Evolutionary conservation across 1,139 yeast species (phyloP).

Genomic region (Yamadazyma mexicana): DNA sequence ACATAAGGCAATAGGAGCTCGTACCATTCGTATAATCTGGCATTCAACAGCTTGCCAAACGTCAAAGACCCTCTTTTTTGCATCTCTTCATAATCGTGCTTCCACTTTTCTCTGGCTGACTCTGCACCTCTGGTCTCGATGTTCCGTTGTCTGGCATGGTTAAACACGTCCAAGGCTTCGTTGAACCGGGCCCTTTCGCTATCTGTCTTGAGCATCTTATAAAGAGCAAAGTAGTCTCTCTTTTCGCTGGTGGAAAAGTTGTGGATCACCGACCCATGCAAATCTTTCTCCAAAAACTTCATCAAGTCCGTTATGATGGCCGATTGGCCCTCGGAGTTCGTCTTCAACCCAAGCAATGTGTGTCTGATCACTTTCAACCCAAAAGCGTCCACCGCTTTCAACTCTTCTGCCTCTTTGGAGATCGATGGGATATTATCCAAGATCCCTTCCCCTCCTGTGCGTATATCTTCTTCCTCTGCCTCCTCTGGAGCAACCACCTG

Average conservation of each 20-base stretch:
- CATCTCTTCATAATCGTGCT: conserved; percentile 72
- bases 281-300: conserved; percentile 33
- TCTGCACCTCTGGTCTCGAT: conserved; percentile 79
- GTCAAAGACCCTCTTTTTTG: conserved; percentile 61
- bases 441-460: conserved; percentile 23
- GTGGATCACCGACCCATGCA: conserved; percentile 25
- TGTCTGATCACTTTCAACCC: conserved; percentile 83
- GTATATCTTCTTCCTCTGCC: conserved; percentile 14
- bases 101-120: conserved; percentile 89
- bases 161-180: conserved; percentile 62
- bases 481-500: conserved; percentile 21
- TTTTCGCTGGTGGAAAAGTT: conserved; percentile 33
- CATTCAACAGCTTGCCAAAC: conserved; percentile 62
- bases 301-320: conserved; percentile 33
- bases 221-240: conserved; percentile 67
- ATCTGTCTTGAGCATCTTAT: conserved; percentile 47
- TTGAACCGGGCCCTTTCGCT: conserved; percentile 62
- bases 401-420: conserved; percentile 55
- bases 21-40: conserved; percentile 78
- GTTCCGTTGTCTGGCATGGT: conserved; percentile 71
- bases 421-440: conserved; percentile 25
- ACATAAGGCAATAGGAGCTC: conserved; percentile 68
- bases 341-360: conserved; percentile 65
- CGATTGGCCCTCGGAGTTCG: conserved; percentile 23
- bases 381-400: conserved; percentile 71